These are phyloP conservation scores for Dendrostoma leiphaemia DNA, from an alignment of 2,329 filamentous ascomycete species.

Conservation along the genomic window DNA sequence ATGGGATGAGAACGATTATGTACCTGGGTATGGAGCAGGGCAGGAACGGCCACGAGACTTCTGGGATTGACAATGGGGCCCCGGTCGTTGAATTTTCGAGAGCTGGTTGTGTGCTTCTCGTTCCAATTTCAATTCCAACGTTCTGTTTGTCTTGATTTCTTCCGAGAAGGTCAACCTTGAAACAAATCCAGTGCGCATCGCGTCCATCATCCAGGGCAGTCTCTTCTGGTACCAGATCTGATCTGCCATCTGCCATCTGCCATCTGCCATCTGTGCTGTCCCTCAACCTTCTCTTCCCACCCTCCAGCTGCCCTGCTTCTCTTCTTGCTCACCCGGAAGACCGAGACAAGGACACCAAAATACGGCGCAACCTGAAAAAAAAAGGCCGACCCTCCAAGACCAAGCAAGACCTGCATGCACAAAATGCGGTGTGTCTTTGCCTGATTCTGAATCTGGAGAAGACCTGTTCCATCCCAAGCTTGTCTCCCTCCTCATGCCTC, in stretches of 20 bases:
- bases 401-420: neutral
- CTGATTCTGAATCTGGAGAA: neutral
- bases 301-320: neutral
- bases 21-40: too few species aligned
- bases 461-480: too few species aligned
- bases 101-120: neutral
- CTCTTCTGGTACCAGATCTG: too few species aligned
- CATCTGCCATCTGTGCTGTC: too few species aligned
- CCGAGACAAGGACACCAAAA: neutral
- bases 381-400: neutral
- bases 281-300: neutral
- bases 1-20: neutral
- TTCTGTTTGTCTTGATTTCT: neutral
- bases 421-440: neutral
- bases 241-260: neutral
- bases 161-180: neutral
- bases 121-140: neutral
- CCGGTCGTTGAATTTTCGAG: neutral
- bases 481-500: too few species aligned
- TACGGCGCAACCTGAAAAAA: neutral
- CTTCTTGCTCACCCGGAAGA: neutral
- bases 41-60: constrained; percentile 1
- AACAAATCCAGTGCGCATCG: neutral
- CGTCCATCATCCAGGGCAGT: neutral
- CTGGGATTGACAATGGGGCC: neutral